Percentiles rank a stretch among this genome's conserved stretches.
phyloP scores from a whole-genome alignment of 768 basidiomycete genomes.

The Pleurotus cornucopiae region DNA sequence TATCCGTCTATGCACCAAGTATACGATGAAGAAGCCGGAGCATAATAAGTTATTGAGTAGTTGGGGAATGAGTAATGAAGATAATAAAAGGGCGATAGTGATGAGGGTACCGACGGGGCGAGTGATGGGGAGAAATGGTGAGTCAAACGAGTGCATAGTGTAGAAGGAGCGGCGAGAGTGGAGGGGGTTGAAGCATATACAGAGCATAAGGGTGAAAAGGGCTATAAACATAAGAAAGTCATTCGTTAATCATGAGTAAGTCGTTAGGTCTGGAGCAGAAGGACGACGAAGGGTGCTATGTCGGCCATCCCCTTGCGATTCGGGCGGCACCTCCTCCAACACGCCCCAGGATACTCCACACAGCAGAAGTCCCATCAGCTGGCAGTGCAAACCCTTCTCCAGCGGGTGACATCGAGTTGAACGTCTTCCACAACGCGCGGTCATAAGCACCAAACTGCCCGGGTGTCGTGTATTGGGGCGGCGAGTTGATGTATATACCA shows the following conservation, averaged over 20 bases:
- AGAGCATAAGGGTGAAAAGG: slow-evolving; percentile 10
- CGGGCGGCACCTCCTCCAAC: slow-evolving; percentile 74
- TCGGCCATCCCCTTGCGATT: slow-evolving; percentile 76
- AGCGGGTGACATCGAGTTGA: slow-evolving; percentile 64
- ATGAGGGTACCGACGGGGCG: no score
- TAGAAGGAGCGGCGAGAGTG: slow-evolving; percentile 8
- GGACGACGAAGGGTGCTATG: slow-evolving; percentile 29
- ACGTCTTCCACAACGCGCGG: slow-evolving; percentile 74
- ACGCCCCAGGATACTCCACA: slow-evolving; percentile 69
- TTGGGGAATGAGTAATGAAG: no score
- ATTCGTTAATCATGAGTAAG: not conserved
- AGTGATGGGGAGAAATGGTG: no score
- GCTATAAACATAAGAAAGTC: slow-evolving; percentile 7
- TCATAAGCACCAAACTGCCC: slow-evolving; percentile 75
- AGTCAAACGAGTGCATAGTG: slow-evolving; percentile 10
- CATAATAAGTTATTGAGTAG: no score
- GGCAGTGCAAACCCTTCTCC: slow-evolving; percentile 60
- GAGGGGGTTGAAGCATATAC: slow-evolving; percentile 5
- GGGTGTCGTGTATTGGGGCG: slow-evolving; percentile 51
- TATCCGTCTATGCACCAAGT: no score
- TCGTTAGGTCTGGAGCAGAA: slow-evolving; percentile 1
- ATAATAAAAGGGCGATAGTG: no score
- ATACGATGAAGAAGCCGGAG: no score
- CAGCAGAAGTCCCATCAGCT: slow-evolving; percentile 51
- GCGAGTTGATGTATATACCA: slow-evolving; percentile 48